Conservation (phyloP, 257 asterid genomes). For the Datura wrightii region DNA sequence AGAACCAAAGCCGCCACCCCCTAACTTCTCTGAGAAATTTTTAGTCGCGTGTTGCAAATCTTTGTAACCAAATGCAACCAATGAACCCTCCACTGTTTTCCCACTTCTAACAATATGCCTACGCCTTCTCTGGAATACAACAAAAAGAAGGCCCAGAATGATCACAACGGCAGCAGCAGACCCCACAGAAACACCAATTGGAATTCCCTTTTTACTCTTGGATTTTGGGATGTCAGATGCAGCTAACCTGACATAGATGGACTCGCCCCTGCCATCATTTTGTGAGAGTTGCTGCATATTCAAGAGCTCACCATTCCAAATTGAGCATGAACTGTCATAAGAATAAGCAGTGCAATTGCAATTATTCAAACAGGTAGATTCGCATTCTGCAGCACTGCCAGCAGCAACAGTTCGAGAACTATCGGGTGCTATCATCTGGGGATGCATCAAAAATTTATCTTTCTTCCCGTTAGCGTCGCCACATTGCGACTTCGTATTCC, state of each 20-base stretch:
- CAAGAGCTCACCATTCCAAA: constrained; percentile 35
- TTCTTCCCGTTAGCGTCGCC: constrained; percentile 20
- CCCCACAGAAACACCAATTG: constrained; percentile 47
- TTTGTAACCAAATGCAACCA: constrained; percentile 45
- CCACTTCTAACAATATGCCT: constrained; percentile 33
- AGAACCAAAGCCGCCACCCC: constrained; percentile 64
- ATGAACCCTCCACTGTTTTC: constrained; percentile 43
- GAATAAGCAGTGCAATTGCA: constrained; percentile 58
- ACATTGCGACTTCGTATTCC: constrained; percentile 41
- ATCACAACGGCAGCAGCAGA: constrained; percentile 37
- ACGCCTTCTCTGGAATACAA: constrained; percentile 36
- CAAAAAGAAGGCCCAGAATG: constrained; percentile 33
- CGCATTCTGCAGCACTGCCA: constrained; percentile 44
- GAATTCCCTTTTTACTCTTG: constrained; percentile 37
- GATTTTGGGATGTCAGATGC: constrained; percentile 41
- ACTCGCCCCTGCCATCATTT: constrained; percentile 32
- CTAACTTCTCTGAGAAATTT: constrained; percentile 56
- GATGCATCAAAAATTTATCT: constrained; percentile 38
- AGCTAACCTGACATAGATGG: constrained; percentile 35
- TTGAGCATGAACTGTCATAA: constrained; percentile 38
- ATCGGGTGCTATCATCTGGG: constrained; percentile 36
- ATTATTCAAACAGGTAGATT: constrained; percentile 47
- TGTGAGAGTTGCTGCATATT: constrained; percentile 32
- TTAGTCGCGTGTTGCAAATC: constrained; percentile 54
- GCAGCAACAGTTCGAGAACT: constrained; percentile 27